These are phyloP conservation scores for Cubamyces sp. DNA, from an alignment of 768 basidiomycete species.

Conservation along the genomic window DNA sequence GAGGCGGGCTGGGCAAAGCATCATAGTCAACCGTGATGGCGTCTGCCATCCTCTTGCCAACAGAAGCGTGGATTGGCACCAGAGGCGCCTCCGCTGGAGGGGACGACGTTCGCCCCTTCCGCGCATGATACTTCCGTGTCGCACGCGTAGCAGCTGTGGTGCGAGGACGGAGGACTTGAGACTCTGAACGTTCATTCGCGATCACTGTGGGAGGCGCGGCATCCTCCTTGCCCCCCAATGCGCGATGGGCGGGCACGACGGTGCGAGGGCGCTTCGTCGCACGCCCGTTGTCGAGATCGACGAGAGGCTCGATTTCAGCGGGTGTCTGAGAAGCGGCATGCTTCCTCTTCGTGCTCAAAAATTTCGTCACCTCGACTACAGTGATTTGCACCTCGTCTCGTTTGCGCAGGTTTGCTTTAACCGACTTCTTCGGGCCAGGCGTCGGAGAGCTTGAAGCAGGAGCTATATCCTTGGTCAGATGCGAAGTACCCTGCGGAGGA, in stretches of 20 bases:
- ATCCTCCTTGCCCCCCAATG: background rate
- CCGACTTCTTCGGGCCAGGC: constrained; percentile 21
- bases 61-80: background rate
- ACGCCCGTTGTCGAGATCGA: background rate
- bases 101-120: constrained; percentile 40
- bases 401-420: constrained; percentile 29
- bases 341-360: constrained; percentile 23
- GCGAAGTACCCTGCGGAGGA: background rate
- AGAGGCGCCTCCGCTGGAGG: constrained; percentile 13
- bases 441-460: constrained; percentile 22
- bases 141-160: constrained; percentile 20
- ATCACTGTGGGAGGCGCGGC: background rate
- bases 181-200: background rate
- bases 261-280: constrained; percentile 6
- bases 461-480: background rate
- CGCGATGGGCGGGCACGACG: no score
- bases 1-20: constrained; percentile 33
- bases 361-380: background rate
- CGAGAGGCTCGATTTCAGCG: background rate
- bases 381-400: background rate
- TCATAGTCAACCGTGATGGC: constrained; percentile 36
- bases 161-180: constrained; percentile 19
- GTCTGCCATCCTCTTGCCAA: background rate
- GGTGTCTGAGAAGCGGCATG: background rate
- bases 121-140: constrained; percentile 37